These are phyloP conservation scores for Beauveria medogensis DNA, from an alignment of 2,329 filamentous ascomycete genomes.

Conservation along the genomic window DNA sequence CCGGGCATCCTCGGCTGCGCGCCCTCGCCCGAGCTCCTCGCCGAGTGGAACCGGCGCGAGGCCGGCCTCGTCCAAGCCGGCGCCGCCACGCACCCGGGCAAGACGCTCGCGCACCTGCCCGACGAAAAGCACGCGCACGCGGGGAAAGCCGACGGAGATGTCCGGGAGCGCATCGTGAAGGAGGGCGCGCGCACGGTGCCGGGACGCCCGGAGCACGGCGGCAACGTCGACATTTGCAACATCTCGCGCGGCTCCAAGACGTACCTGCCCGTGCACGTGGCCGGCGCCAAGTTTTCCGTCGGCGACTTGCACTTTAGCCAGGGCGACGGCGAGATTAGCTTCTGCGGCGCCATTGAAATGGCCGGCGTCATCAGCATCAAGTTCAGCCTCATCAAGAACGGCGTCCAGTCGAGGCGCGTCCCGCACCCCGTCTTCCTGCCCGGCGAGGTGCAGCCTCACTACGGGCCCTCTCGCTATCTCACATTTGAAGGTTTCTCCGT, in stretches of 20 bases:
- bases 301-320: conserved; percentile 84
- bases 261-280: conserved; percentile 79
- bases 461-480: conserved; percentile 68
- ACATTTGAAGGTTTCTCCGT: conserved; percentile 90
- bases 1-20: conserved; percentile 88
- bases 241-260: conserved; percentile 71
- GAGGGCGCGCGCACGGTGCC: conserved; percentile 84
- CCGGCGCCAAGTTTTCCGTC: conserved; percentile 81
- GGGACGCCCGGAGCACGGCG: conserved; percentile 76
- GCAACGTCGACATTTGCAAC: conserved; percentile 90
- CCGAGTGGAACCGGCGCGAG: conserved; percentile 78
- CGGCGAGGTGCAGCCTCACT: conserved; percentile 81
- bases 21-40: conserved; percentile 68
- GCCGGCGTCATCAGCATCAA: conserved; percentile 85
- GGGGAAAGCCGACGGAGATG: conserved; percentile 49
- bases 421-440: conserved; percentile 81
- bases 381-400: conserved; percentile 78
- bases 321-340: conserved; percentile 86
- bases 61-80: conserved; percentile 63
- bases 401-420: conserved; percentile 64
- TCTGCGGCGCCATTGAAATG: conserved; percentile 90
- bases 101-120: conserved; percentile 68
- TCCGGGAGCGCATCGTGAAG: conserved; percentile 59
- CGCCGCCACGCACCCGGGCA: conserved; percentile 47
- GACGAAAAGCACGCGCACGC: conserved; percentile 65